These are phyloP conservation scores for Dothistroma septosporum DNA, from an alignment of 2,329 filamentous ascomycete genomes.

Conservation along the genomic window DNA sequence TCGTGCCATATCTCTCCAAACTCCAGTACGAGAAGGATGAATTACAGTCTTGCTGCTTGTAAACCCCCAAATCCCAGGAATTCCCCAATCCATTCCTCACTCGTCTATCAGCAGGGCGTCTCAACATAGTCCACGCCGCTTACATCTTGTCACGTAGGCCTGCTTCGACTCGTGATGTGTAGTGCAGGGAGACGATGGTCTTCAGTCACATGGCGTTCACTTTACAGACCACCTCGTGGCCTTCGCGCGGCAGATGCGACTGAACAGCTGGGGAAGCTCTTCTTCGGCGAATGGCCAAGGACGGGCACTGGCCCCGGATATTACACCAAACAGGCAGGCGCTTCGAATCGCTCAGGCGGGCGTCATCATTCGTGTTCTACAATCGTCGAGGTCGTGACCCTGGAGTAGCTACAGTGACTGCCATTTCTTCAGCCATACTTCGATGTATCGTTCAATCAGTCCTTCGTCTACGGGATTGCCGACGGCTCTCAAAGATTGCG, in stretches of 20 bases:
- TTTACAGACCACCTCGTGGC: neutral
- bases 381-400: neutral
- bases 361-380: neutral
- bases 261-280: neutral
- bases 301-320: neutral
- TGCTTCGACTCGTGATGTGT: neutral
- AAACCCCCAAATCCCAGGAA: neutral
- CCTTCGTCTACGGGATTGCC: slow-evolving; percentile 9
- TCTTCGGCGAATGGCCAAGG: neutral
- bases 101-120: neutral
- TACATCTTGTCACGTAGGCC: neutral
- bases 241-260: neutral
- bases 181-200: neutral
- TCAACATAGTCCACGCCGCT: neutral
- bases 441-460: slow-evolving; percentile 10
- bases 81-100: neutral
- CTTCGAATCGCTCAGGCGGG: neutral
- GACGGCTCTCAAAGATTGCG: slow-evolving; percentile 7
- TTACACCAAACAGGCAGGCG: neutral
- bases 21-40: too few relatives aligned
- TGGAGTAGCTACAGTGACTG: neutral
- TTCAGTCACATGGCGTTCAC: neutral
- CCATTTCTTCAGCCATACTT: slow-evolving; percentile 15
- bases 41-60: neutral
- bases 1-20: too few relatives aligned